These are phyloP conservation scores for Physcomitrellopsis africana DNA, from an alignment of 225 moss, liverwort and hornwort genomes.

Conservation along the genomic window DNA sequence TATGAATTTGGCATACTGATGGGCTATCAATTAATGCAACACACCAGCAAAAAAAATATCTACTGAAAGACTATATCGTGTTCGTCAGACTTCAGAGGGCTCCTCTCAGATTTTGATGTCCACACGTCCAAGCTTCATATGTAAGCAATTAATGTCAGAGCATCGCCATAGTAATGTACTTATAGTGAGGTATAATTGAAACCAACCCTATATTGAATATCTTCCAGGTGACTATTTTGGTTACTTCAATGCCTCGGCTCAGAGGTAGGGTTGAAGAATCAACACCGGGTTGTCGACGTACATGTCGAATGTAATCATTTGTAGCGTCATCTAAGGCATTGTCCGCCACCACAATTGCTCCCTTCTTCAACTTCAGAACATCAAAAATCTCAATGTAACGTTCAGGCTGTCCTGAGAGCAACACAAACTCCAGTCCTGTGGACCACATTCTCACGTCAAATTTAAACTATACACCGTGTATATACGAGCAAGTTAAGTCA, in stretches of 20 bases:
- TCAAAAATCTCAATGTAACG: slow-evolving; percentile 80
- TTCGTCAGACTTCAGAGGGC: too few species aligned
- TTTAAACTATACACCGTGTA: slow-evolving; percentile 19
- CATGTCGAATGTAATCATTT: slow-evolving; percentile 85
- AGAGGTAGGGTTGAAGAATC: slow-evolving; percentile 80
- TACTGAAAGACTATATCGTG: too few species aligned
- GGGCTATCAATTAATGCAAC: too few species aligned
- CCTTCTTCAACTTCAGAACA: slow-evolving; percentile 73
- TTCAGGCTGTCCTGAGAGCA: slow-evolving; percentile 66
- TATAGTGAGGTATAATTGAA: slow-evolving; percentile 10
- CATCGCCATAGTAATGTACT: background rate
- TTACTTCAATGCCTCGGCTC: slow-evolving; percentile 78
- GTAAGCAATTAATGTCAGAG: background rate
- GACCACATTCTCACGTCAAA: slow-evolving; percentile 32
- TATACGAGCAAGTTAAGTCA: slow-evolving; percentile 8
- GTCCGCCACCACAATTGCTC: slow-evolving; percentile 79
- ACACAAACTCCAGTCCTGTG: slow-evolving; percentile 65
- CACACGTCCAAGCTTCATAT: background rate
- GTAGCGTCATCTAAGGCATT: slow-evolving; percentile 76
- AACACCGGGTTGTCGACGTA: slow-evolving; percentile 79
- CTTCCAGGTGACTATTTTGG: slow-evolving; percentile 80
- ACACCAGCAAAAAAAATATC: too few species aligned
- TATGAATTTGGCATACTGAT: too few species aligned
- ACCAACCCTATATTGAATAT: slow-evolving; percentile 66
- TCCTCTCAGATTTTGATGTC: too few species aligned